These are phyloP conservation scores for Talaromyces funiculosus DNA, from an alignment of 2,329 filamentous ascomycete species.

Conservation along the genomic window DNA sequence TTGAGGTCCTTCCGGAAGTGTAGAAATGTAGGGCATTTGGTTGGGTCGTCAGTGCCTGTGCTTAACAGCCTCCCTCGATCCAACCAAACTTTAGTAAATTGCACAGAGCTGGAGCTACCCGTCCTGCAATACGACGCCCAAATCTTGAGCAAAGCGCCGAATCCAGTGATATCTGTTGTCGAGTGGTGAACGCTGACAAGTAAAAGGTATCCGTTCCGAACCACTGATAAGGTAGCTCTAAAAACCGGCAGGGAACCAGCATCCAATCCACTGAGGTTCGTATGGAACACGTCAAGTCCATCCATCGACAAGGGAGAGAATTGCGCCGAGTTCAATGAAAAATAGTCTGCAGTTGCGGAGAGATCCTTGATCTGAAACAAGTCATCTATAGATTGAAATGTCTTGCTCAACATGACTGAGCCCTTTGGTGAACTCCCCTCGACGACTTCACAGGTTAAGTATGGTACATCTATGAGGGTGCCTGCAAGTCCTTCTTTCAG, in stretches of 20 bases:
- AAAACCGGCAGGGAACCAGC: background rate
- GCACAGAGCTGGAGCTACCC: background rate
- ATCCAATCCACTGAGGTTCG: background rate
- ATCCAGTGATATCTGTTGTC: background rate
- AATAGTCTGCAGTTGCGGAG: background rate
- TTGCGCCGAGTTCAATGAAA: background rate
- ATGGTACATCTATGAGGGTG: background rate
- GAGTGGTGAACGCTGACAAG: background rate
- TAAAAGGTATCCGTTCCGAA: background rate
- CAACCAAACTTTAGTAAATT: background rate
- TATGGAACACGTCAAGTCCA: background rate
- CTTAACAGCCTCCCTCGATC: background rate
- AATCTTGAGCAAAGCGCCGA: background rate
- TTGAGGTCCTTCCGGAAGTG: background rate
- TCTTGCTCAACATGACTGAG: background rate
- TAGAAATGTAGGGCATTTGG: background rate
- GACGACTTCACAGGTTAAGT: background rate
- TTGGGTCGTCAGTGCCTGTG: background rate
- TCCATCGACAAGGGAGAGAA: background rate
- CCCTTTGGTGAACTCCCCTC: background rate
- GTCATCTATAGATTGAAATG: background rate
- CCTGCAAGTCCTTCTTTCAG: background rate
- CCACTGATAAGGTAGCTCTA: background rate
- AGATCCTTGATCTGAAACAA: background rate
- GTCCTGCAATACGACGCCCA: background rate